Percentiles rank a stretch among this genome's conserved stretches.
These are phyloP conservation scores for Nitzschia sp. DNA, from an alignment of 108 stramenopile species.

Conservation along the genomic window DNA sequence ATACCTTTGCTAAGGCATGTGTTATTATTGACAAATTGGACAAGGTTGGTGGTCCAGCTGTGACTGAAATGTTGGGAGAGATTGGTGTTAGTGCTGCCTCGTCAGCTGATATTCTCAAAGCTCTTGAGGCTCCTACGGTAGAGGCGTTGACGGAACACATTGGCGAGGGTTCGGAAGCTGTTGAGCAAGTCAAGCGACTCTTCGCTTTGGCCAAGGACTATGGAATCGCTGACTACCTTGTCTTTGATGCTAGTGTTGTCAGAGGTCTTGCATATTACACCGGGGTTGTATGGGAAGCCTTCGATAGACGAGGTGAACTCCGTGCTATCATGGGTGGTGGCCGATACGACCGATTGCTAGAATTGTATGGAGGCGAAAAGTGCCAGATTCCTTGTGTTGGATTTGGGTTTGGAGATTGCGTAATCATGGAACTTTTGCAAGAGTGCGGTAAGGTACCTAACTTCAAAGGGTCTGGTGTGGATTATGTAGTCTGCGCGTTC, in stretches of 20 bases:
- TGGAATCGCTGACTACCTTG: slow-evolving; percentile 88
- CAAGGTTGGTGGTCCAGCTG: slow-evolving; percentile 89
- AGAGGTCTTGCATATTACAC: slow-evolving; percentile 97
- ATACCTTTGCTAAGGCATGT: slow-evolving; percentile 91
- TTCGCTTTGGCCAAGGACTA: slow-evolving; percentile 78
- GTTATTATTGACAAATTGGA: slow-evolving; percentile 98
- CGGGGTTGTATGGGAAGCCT: slow-evolving; percentile 96
- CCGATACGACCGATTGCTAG: slow-evolving; percentile 91
- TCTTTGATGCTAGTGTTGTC: slow-evolving; percentile 94
- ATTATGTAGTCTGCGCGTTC: slow-evolving; percentile 85
- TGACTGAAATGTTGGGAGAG: slow-evolving; percentile 75
- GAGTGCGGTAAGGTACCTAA: slow-evolving; percentile 79
- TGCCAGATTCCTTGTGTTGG: slow-evolving; percentile 90
- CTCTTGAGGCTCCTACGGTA: slow-evolving; percentile 73
- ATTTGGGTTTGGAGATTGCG: slow-evolving; percentile 98
- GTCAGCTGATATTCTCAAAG: slow-evolving; percentile 71
- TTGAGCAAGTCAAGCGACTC: slow-evolving; percentile 77
- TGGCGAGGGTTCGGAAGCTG: slow-evolving; percentile 73
- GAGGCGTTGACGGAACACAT: slow-evolving; percentile 78
- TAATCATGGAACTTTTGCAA: slow-evolving; percentile 92
- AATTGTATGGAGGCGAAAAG: slow-evolving; percentile 91
- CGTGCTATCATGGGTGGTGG: slow-evolving; percentile 97
- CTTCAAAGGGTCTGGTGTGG: slow-evolving; percentile 61
- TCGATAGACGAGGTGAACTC: slow-evolving; percentile 90
- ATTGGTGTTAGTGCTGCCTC: slow-evolving; percentile 44